These are phyloP conservation scores for Phytopythium chamaehyphon DNA, from an alignment of 352 stramenopile genomes.

Conservation along the genomic window DNA sequence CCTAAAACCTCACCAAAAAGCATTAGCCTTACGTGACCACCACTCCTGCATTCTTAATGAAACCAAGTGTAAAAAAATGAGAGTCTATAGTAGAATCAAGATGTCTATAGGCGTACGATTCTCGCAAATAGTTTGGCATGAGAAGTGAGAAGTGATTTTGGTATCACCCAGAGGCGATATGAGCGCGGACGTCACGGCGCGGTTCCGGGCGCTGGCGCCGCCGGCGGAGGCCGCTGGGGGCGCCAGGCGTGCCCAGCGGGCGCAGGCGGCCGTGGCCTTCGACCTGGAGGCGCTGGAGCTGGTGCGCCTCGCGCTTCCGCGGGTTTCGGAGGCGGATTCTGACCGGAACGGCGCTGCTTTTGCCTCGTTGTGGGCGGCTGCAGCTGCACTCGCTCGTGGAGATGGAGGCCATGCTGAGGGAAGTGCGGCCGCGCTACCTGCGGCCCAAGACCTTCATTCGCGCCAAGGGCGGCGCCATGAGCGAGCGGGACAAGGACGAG, in stretches of 20 bases:
- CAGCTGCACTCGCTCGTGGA: constrained; percentile 45
- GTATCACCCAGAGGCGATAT: too few relatives aligned
- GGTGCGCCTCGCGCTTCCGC: constrained; percentile 7
- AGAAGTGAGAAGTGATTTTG: too few relatives aligned
- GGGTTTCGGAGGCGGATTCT: not conserved
- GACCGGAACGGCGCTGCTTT: not conserved
- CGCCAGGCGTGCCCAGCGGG: not conserved
- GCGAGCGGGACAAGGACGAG: constrained; percentile 71
- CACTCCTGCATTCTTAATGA: too few relatives aligned
- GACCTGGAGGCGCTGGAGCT: constrained; percentile 23
- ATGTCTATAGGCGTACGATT: too few relatives aligned
- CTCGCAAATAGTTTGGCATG: too few relatives aligned
- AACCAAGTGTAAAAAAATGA: too few relatives aligned
- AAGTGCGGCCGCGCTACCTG: constrained; percentile 49
- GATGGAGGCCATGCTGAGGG: constrained; percentile 50
- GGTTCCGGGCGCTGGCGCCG: constrained; percentile 33
- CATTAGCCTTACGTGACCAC: too few relatives aligned
- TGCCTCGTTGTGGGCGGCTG: not conserved
- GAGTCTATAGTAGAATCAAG: too few relatives aligned
- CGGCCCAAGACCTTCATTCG: constrained; percentile 59
- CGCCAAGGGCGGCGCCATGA: constrained; percentile 56
- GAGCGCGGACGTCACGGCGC: constrained; percentile 25
- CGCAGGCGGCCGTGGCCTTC: constrained; percentile 9
- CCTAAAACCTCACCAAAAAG: too few relatives aligned
- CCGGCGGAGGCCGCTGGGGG: not conserved